Evolutionary conservation across 495 filamentous ascomycete species (phyloP), one percentile per base, ranked within the genome.

Genomic region (Talaromyces stipitatus): DNA sequence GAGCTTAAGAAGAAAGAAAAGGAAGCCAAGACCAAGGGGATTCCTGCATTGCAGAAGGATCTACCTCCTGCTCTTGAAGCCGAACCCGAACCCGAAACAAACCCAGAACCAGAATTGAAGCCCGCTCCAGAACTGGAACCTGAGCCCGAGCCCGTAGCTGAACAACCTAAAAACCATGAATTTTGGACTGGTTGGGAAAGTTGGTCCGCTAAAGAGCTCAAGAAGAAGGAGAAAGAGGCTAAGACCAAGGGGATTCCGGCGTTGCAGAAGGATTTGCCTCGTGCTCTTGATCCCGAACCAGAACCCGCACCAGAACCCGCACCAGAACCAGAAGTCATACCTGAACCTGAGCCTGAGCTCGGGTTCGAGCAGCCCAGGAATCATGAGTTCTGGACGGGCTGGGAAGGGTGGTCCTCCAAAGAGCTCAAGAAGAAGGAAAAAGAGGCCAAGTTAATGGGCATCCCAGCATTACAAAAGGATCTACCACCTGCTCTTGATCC

Each of bases 331-430:
- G 60, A 50, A 12, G n/a, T 52, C 28, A 67, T 70, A 36, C 64
- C 62, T 12, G 73, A 73, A 18, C 67, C 67, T 1, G 65, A 68
- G 6, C 61, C 69, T 8, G 69, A 70, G 27, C 64, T 64, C 1
- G 68, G 71, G 50, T 62, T 66, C 0, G 55, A 58, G 22, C 59
- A 59, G 11, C 64, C 41, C 2, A 38, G 55, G 26, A 63, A 62
- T 5, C 66, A 64, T 53, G 65, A 66, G 33, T 56, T 51, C 28
- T 47, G 48, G 43, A 43, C n/a, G 11, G 54, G 41, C 10, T 56
- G 46, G 43, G 55, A 36, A 8, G 27, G n/a, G n/a, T 57, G 62
- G 30, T 24, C 27, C 6, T 3, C 38, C 24, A 62, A 60, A 52
- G 58, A 60, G 20, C 50, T 50, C 18, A 61, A 55, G 36, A 64